Evolutionary conservation across 108 stramenopile genomes (phyloP).

Genomic region (Cyclotella distinguenda): DNA sequence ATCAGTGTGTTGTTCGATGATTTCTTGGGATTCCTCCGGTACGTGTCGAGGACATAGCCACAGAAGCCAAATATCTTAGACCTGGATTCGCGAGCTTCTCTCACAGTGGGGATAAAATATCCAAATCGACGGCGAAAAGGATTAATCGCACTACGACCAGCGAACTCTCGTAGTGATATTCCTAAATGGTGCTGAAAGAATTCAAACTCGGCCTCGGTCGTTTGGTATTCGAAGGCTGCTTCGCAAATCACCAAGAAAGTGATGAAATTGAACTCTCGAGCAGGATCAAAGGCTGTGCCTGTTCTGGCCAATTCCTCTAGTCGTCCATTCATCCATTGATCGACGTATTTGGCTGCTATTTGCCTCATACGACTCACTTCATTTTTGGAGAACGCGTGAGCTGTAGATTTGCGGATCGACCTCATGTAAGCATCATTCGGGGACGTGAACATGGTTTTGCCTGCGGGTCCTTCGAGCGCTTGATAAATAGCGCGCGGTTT

Average conservation of each 20-base stretch:
- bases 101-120: neutral
- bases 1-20: neutral
- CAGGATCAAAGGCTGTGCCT: slow-evolving; percentile 9
- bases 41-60: neutral
- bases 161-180: neutral
- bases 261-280: neutral
- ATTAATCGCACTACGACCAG: neutral
- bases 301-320: too few species aligned
- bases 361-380: too few species aligned
- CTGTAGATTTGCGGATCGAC: too few species aligned
- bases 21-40: neutral
- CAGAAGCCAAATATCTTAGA: neutral
- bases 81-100: neutral
- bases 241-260: neutral
- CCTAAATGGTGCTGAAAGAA: neutral
- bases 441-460: too few species aligned
- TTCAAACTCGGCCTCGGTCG: neutral
- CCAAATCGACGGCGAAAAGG: neutral
- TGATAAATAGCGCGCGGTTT: too few species aligned
- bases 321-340: too few species aligned
- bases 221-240: neutral
- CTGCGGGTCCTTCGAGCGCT: too few species aligned
- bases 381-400: too few species aligned
- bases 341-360: too few species aligned
- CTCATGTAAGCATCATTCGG: too few species aligned